Conservation (phyloP, 805 yeast genomes). For the Candida ulmi region DNA sequence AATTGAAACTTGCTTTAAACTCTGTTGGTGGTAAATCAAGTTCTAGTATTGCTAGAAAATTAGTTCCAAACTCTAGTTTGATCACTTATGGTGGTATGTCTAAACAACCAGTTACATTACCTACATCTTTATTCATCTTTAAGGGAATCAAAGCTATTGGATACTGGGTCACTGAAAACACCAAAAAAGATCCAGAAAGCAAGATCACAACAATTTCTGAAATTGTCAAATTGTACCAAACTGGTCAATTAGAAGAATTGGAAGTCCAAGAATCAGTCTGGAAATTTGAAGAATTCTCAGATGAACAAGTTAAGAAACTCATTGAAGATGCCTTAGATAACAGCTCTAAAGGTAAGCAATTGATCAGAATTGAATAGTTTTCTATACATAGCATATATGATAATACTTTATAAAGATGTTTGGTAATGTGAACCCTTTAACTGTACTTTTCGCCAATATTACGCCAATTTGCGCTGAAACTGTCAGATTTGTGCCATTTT, state of each 20-base stretch:
- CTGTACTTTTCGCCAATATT: too few species aligned
- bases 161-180: constrained; percentile 83
- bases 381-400: neutral
- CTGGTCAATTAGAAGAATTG: constrained; percentile 46
- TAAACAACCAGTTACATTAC: constrained; percentile 86
- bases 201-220: constrained; percentile 51
- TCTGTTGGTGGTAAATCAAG: constrained; percentile 91
- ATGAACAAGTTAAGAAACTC: constrained; percentile 31
- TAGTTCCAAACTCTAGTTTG: constrained; percentile 67
- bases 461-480: too few species aligned
- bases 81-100: constrained; percentile 98
- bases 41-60: constrained; percentile 76
- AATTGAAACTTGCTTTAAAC: constrained; percentile 76
- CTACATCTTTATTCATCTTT: constrained; percentile 85
- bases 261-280: constrained; percentile 27
- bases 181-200: constrained; percentile 50
- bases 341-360: constrained; percentile 41
- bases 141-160: constrained; percentile 84
- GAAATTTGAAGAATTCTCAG: constrained; percentile 24
- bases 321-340: constrained; percentile 31
- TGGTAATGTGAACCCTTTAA: too few species aligned
- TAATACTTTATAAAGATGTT: neutral
- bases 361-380: constrained; percentile 27
- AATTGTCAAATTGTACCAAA: constrained; percentile 51
- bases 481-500: too few species aligned